A percentile compares a stretch with the other conserved stretches of the same genome.
These are phyloP conservation scores for Elaeis guineensis DNA, from an alignment of 176 grass and related monocot species.

Conservation along the genomic window DNA sequence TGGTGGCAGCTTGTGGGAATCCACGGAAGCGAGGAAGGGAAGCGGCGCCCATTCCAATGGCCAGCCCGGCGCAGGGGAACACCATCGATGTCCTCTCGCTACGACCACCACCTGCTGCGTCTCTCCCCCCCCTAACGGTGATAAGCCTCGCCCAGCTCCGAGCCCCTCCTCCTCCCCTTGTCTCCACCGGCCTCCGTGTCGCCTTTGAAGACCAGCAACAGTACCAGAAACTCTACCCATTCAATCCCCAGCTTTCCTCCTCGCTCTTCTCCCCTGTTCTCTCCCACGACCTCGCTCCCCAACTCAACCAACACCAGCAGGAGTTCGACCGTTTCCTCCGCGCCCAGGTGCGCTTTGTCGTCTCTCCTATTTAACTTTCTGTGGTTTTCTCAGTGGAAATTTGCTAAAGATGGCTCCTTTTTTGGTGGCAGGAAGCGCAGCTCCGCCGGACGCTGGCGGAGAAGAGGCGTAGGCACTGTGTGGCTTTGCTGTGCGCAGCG, in stretches of 20 bases:
- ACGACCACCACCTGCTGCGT: slow-evolving; percentile 7
- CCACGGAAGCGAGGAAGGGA: too few relatives aligned
- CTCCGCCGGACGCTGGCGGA: slow-evolving; percentile 48
- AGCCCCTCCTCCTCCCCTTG: slow-evolving; percentile 24
- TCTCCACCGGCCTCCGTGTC: slow-evolving; percentile 78
- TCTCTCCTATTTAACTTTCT: neutral
- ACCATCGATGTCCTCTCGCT: slow-evolving; percentile 15
- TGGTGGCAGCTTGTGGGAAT: too few relatives aligned
- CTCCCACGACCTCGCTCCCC: slow-evolving; percentile 42
- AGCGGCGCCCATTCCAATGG: too few relatives aligned
- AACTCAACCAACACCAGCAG: slow-evolving; percentile 47
- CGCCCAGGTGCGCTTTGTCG: slow-evolving; percentile 36
- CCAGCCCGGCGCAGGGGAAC: neutral
- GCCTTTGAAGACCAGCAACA: slow-evolving; percentile 68
- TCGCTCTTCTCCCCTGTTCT: slow-evolving; percentile 14
- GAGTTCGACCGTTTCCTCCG: slow-evolving; percentile 63
- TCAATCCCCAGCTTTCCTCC: slow-evolving; percentile 20
- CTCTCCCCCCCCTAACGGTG: slow-evolving; percentile 2
- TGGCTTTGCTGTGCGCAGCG: slow-evolving; percentile 26
- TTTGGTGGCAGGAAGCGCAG: slow-evolving; percentile 42
- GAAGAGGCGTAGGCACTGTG: slow-evolving; percentile 40
- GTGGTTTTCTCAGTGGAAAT: too few relatives aligned
- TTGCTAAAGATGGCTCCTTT: neutral
- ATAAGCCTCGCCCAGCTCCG: slow-evolving; percentile 34
- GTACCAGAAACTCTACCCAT: slow-evolving; percentile 22